These are phyloP conservation scores for Blastocystis sp. DNA, from an alignment of 352 stramenopile genomes.

Conservation along the genomic window DNA sequence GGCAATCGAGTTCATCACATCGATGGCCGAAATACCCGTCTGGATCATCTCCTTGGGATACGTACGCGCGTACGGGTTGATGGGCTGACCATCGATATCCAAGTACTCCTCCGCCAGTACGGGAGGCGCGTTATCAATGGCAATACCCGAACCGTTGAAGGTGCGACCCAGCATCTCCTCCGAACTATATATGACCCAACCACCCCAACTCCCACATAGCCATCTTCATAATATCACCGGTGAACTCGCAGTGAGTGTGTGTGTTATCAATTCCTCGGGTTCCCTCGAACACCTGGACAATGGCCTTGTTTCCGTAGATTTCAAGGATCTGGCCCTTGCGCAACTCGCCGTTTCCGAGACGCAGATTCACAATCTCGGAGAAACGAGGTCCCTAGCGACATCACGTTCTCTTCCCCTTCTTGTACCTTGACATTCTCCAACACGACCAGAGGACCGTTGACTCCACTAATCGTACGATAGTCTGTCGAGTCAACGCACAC, in stretches of 20 bases:
- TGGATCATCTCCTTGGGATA: constrained; percentile 99
- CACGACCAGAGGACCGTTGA: constrained; percentile 95
- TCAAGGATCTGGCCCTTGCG: constrained; percentile 82
- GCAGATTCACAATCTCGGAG: constrained; percentile 96
- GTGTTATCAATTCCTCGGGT: constrained; percentile 95
- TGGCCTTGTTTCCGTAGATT: constrained; percentile 86
- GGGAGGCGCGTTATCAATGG: constrained; percentile 87
- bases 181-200: constrained; percentile 22
- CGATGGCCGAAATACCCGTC: constrained; percentile 96
- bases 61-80: constrained; percentile 94
- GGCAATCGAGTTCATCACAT: constrained; percentile 98
- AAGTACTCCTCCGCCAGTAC: constrained; percentile 95
- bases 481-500: constrained; percentile 65
- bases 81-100: constrained; percentile 95
- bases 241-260: constrained; percentile 94
- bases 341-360: constrained; percentile 83
- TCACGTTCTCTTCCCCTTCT: background rate
- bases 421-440: constrained; percentile 95
- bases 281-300: constrained; percentile 92
- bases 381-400: constrained; percentile 79
- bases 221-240: constrained; percentile 95
- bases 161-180: constrained; percentile 93
- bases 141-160: constrained; percentile 93
- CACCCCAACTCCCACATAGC: constrained; percentile 72
- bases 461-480: constrained; percentile 90